Conservation (phyloP, 1,139 yeast species). For the Suhomyces coccinellae region DNA sequence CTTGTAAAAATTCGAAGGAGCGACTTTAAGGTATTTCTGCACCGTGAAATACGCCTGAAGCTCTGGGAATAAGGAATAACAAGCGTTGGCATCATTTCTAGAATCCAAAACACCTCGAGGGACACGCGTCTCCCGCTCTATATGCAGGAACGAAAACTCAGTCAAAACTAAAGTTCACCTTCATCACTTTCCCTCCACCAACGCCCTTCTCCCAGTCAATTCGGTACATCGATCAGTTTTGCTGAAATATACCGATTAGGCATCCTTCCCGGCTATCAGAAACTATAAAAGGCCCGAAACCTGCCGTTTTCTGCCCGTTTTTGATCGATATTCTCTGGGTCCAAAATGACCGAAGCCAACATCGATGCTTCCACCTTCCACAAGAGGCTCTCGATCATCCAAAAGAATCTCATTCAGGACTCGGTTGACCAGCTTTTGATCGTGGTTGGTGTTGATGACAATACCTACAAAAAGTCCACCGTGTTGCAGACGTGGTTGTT, state of each 20-base stretch:
- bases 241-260: not conserved
- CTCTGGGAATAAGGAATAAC: not conserved
- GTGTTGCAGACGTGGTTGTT: slow-evolving; percentile 88
- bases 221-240: not conserved
- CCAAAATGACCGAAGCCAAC: slow-evolving; percentile 32
- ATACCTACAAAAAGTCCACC: slow-evolving; percentile 88
- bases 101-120: not conserved
- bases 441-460: slow-evolving; percentile 83
- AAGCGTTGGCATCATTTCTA: not conserved
- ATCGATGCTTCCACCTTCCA: slow-evolving; percentile 44
- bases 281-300: not conserved
- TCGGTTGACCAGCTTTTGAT: slow-evolving; percentile 54
- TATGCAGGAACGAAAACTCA: not conserved
- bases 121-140: not conserved
- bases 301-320: not conserved
- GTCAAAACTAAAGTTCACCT: not conserved
- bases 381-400: slow-evolving; percentile 42
- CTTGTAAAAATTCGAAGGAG: not conserved
- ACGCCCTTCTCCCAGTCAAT: not conserved
- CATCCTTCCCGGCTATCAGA: not conserved
- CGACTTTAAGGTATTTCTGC: not conserved
- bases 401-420: slow-evolving; percentile 39
- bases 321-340: not conserved
- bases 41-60: not conserved
- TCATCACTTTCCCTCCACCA: not conserved